Base-by-base conservation (phyloP, 2,329 filamentous ascomycete genomes). In the Trichothecium sympodiale region DNA sequence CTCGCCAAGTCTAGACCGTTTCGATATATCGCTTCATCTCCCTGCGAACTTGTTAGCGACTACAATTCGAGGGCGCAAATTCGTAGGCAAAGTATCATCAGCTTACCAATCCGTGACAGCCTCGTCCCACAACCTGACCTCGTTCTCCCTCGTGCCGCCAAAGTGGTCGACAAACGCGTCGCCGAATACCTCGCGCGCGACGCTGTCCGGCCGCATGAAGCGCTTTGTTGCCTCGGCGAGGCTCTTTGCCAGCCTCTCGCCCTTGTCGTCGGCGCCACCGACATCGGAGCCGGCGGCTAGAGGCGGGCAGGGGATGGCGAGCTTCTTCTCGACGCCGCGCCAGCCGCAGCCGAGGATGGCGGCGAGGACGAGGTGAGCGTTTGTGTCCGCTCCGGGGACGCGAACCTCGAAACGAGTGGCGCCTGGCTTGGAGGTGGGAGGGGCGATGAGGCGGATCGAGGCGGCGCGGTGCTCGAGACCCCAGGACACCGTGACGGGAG, bases 101-200 rank as follows among this genome's bases (percentile, higher is more conserved):
- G 77, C 82, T 57, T 69, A 89, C 87, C 89, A 96, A 58, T 96
- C 91, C 15, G 91, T 96, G 5, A 96, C 89, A 3, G 88, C 88
- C 57, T 96, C 89, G 49, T 96, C 88, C 82, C 84, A 98, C 15
- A 94, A 61, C 41, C 83, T 67, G 39, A 91, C 72, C 61, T 98
- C 91, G 59, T 98, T 88, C 56, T 94, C 81, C 44, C 91, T 74
- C 14, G 89, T 94, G 13, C 91, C 91, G 10, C 80, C 85, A 63
- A 80, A 98, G 57, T 96, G 91, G 13, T 96, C 88, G 3, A 98
- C 91, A 60, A 98, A 98, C 8, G 81, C 83, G 55, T 96, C 83
- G 0, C 91, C 91, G 58, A 98, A 84, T 0, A 94, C 83, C 54
- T 96, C 84, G 38, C 91, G 71, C n/a, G 91, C 91, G 13, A 96